Conservation (phyloP, 140 eudicot genomes). For the Ambrosia hybrid region DNA sequence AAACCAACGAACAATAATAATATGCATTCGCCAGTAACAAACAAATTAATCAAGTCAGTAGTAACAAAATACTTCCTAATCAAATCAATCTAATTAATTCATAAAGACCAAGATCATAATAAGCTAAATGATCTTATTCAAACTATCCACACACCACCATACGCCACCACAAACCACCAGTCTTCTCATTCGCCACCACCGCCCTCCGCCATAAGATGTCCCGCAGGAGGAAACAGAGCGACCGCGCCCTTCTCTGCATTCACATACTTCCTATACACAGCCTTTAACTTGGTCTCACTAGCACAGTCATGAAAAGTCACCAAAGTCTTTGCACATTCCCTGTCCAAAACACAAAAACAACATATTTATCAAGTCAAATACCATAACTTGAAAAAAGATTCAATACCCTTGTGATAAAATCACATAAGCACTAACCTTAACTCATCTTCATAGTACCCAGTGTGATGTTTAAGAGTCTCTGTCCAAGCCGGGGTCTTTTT, state of each 20-base stretch:
- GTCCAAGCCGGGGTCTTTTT: conserved; percentile 69
- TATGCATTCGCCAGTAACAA: neutral
- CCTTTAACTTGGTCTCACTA: conserved; percentile 62
- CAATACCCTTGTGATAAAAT: conserved; percentile 8
- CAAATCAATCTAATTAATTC: neutral
- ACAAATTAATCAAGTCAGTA: neutral
- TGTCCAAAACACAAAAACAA: conserved; percentile 15
- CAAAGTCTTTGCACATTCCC: conserved; percentile 80
- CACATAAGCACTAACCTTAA: conserved; percentile 35
- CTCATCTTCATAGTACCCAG: conserved; percentile 66
- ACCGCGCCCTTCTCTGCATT: conserved; percentile 60
- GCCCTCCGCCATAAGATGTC: conserved; percentile 34
- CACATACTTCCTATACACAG: conserved; percentile 63
- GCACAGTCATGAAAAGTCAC: conserved; percentile 54
- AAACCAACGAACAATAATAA: neutral
- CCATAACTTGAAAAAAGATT: neutral
- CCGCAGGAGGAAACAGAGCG: conserved; percentile 75
- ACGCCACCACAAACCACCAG: neutral
- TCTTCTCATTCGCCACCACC: conserved; percentile 2
- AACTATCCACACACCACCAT: conserved; percentile 1
- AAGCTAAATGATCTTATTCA: conserved; percentile 32
- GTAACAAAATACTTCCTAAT: conserved; percentile 1
- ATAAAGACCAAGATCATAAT: conserved; percentile 16
- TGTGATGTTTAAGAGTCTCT: conserved; percentile 70
- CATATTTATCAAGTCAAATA: neutral